Evolutionary conservation across 2,329 filamentous ascomycete species (phyloP).

Genomic region (Trichoderma lentiforme): DNA sequence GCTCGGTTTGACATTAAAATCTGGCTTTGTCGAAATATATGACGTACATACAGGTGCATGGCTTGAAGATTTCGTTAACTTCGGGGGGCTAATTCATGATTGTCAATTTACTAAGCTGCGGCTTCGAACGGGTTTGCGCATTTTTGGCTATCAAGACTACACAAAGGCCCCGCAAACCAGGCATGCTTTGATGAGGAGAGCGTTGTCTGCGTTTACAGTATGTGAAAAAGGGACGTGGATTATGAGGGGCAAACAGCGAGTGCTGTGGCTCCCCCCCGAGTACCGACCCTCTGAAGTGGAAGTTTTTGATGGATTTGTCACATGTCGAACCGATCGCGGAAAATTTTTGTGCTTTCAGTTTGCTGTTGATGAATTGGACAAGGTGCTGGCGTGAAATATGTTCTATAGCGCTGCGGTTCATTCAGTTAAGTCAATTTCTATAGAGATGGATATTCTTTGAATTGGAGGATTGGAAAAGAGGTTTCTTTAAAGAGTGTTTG

Average conservation of each 20-base stretch:
- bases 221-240: not conserved
- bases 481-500: not conserved
- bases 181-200: not conserved
- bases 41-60: not conserved
- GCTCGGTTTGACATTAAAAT: not conserved
- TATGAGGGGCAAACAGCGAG: not conserved
- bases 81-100: not conserved
- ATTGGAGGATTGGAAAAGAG: not conserved
- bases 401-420: too few relatives aligned
- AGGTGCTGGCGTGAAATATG: not conserved
- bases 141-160: not conserved
- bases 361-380: not conserved
- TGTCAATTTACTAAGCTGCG: accelerated
- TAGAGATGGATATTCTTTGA: not conserved
- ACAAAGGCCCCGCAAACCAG: accelerated
- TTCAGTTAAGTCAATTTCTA: not conserved
- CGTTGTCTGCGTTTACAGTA: not conserved
- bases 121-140: not conserved
- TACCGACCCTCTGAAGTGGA: not conserved
- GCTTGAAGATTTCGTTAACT: not conserved
- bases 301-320: not conserved
- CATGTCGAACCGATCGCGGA: not conserved
- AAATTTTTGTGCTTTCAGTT: not conserved
- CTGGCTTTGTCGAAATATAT: not conserved
- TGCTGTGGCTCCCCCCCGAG: not conserved